Evolutionary conservation across 495 filamentous ascomycete genomes (phyloP), one percentile per base, ranked within the genome.

Genomic region (Tuber brumale): DNA sequence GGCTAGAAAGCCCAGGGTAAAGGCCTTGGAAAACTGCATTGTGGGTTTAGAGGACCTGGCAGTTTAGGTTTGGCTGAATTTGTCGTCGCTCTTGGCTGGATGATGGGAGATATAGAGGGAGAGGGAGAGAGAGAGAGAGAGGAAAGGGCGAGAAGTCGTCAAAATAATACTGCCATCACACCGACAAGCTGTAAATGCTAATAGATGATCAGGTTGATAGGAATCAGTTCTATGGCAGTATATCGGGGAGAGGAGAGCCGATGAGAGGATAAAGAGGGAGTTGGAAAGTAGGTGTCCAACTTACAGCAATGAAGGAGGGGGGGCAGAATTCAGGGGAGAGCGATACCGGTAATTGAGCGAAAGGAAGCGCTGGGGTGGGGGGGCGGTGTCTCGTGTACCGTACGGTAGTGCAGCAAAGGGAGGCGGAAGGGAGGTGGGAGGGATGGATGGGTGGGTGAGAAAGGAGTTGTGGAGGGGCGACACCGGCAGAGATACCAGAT

Each of bases 201-300:
- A 74, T 45, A 37, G 71, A 73, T 80, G 76, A 61, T 48, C 45
- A 46, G 57, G 75, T 71, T 69, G 23, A 79, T 72, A 42, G 31
- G 73, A 79, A 80, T 80, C 78, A 80, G 77, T 21, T 46, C 37
- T 75, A 73, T 48, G n/a, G 78, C 57, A 79, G 78, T 76, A 73
- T 80, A 80, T 80, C 78, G 78, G 78, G 41, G 48, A 44, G 72
- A 69, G 70, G 27, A 69, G 69, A 21, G 70, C 16, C 37, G 51
- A 35, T 39, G 45, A 14, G 35, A 42, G 61, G 51, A n/a, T 42
- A 72, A 69, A 45, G 48, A 37, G 41, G 16, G 39, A 41, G 45
- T 61, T 10, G 27, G 12, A 61, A 61, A 61, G 51, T 61, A 61
- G 51, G 51, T 61, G n/a, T 61, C 51, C 51, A 3, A 57, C 51